These are phyloP conservation scores for Boletus subluridellus DNA, from an alignment of 1,284 basidiomycete genomes.

Conservation along the genomic window DNA sequence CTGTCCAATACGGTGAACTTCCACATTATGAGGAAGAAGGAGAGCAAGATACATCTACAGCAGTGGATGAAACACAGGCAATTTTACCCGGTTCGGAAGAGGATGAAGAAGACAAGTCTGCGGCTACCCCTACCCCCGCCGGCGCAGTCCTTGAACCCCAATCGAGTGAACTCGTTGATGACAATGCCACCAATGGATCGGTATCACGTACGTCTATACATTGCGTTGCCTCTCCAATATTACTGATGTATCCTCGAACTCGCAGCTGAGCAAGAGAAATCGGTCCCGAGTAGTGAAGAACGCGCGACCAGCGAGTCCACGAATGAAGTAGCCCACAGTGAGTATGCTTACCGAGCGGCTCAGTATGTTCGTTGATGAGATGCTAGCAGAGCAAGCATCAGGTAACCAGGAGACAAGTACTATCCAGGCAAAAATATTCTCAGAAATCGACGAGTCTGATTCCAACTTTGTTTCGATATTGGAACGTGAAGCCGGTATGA, in stretches of 20 bases:
- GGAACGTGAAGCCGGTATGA: conserved; percentile 28
- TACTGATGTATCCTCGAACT: conserved; percentile 8
- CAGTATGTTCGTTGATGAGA: conserved; percentile 2
- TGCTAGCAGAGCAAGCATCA: conserved; percentile 2
- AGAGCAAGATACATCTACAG: conserved; percentile 15
- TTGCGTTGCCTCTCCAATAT: neutral
- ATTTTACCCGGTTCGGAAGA: conserved; percentile 13
- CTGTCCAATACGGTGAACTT: conserved; percentile 19
- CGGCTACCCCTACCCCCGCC: conserved; percentile 13
- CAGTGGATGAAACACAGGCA: conserved; percentile 19
- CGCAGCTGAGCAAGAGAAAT: conserved; percentile 10
- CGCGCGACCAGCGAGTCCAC: neutral
- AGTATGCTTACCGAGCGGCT: neutral
- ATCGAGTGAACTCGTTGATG: neutral
- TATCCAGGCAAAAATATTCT: conserved; percentile 3
- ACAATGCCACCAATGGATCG: neutral
- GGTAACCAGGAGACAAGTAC: conserved; percentile 15
- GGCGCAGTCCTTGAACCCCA: conserved; percentile 9
- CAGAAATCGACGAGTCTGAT: conserved; percentile 27
- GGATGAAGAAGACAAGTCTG: conserved; percentile 14
- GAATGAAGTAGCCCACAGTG: conserved; percentile 8
- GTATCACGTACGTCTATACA: conserved; percentile 11
- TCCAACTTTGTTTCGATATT: conserved; percentile 26
- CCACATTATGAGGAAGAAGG: conserved; percentile 26
- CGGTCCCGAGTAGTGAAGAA: neutral